Evolutionary conservation across 768 basidiomycete species (phyloP), one percentile per base, ranked within the genome.

Genomic region (Tulasnella sp.): DNA sequence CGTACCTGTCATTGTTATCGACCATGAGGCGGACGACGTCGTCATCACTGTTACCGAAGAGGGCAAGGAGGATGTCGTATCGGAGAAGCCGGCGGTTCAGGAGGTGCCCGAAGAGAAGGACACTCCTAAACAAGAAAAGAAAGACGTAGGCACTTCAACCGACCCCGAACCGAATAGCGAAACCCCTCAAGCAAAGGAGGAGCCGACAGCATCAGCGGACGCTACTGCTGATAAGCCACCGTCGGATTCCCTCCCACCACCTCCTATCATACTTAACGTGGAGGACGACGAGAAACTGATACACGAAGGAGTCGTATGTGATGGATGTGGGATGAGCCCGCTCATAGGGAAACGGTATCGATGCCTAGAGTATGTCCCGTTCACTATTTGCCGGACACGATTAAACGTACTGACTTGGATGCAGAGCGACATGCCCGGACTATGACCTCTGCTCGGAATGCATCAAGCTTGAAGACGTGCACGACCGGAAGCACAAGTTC

Each of bases 401-500:
- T 19, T 29, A 7, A 19, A 15, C 34, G 3, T 37, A 39, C 23
- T 32, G 34, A 11, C 4, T 54, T 41, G 8, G 34, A 23, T 23
- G 29, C 23, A 60, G 59, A 21, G n/a, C 49, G 11, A 52, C 32
- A 19, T 60, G 59, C 45, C 32, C 59, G 7, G 59, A 58, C 23
- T 59, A 48, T 34, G 59, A 58, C 34, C 35, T 60, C 14, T 60
- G 59, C 34, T n/a, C 19, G 17, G 49, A 60, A 25, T 60, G 59
- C 48, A 17, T 46, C 27, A 46, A 57, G 14, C 41, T 32, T 23
- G 43, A 57, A 17, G 43, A 45, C 25, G 25, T 45, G 1, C 55
- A 57, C 25, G 43, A 45, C 34, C 25, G 48, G 46, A 36, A 43
- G 32, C 55, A 57, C 45, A 57, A 46, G 42, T 57, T 57, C 55